These are phyloP conservation scores for Leucocoprinus sp. DNA, from an alignment of 768 basidiomycete genomes.

Conservation along the genomic window DNA sequence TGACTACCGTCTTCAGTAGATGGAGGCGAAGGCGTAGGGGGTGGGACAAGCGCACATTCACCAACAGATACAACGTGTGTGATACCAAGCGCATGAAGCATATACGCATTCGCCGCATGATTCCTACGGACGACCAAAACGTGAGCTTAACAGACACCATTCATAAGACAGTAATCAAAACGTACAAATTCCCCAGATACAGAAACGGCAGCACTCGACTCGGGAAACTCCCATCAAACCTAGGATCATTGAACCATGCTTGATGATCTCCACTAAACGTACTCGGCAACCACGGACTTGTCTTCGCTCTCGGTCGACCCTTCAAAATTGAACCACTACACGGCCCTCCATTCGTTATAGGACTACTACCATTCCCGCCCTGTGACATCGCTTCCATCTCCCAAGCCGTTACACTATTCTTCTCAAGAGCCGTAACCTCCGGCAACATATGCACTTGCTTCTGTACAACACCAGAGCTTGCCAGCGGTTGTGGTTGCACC, in stretches of 20 bases:
- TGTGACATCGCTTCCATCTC: neutral
- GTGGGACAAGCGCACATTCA: conserved; percentile 82
- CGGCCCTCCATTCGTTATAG: no score
- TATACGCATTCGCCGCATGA: conserved; percentile 89
- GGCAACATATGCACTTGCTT: no score
- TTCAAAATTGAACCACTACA: conserved; percentile 18
- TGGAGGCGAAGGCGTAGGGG: conserved; percentile 27
- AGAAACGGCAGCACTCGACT: conserved; percentile 88
- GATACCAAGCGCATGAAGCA: conserved; percentile 93
- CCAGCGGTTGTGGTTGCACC: no score
- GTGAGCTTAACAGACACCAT: no score
- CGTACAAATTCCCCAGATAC: conserved; percentile 91
- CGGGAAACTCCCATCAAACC: conserved; percentile 95
- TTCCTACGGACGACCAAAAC: conserved; percentile 44
- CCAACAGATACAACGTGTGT: conserved; percentile 97
- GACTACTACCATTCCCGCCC: neutral
- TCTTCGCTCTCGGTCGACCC: conserved; percentile 61
- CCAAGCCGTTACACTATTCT: conserved; percentile 1
- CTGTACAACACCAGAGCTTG: no score
- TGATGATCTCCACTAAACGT: conserved; percentile 63
- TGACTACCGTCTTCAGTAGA: conserved; percentile 8
- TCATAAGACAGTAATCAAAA: conserved; percentile 22
- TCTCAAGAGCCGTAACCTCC: conserved; percentile 5
- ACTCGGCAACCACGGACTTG: conserved; percentile 56
- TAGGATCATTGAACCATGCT: conserved; percentile 89